Conservation (phyloP, 495 filamentous ascomycete species). For the Penicillium coprophilum region DNA sequence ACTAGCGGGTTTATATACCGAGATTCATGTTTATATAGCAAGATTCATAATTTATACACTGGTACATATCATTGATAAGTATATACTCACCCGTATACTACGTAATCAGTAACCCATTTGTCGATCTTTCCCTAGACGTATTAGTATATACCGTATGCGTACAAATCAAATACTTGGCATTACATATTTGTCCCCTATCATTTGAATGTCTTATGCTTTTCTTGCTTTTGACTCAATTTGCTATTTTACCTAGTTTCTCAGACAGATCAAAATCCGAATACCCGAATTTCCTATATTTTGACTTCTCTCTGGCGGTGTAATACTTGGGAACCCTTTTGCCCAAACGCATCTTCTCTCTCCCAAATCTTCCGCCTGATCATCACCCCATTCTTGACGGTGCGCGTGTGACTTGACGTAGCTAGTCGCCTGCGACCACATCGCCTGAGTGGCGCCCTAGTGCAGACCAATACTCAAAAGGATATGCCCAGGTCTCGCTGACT, state of each 20-base stretch:
- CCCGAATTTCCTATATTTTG: constrained; percentile 1
- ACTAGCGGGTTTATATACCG: no score
- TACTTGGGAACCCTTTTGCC: constrained; percentile 6
- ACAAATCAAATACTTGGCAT: constrained; percentile 1
- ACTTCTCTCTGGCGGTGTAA: background rate
- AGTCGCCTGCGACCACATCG: constrained; percentile 1
- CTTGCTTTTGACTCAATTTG: background rate
- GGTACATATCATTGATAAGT: no score
- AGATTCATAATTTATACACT: no score
- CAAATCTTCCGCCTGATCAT: constrained; percentile 28
- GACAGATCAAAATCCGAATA: constrained; percentile 6
- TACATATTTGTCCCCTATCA: background rate
- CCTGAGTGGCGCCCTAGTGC: constrained; percentile 11
- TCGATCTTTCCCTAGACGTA: background rate
- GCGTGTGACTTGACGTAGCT: constrained; percentile 16
- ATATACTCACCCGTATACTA: no score
- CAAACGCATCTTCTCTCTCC: constrained; percentile 7
- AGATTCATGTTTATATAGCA: no score
- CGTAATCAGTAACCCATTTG: background rate
- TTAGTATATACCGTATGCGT: constrained; percentile 1
- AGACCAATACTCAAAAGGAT: constrained; percentile 2
- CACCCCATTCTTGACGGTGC: constrained; percentile 27
- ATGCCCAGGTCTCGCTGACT: constrained; percentile 10
- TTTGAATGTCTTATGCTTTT: background rate
- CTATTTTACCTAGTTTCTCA: background rate